Evolutionary conservation across 352 stramenopile species (phyloP).

Genomic region (Phytophthora pini): DNA sequence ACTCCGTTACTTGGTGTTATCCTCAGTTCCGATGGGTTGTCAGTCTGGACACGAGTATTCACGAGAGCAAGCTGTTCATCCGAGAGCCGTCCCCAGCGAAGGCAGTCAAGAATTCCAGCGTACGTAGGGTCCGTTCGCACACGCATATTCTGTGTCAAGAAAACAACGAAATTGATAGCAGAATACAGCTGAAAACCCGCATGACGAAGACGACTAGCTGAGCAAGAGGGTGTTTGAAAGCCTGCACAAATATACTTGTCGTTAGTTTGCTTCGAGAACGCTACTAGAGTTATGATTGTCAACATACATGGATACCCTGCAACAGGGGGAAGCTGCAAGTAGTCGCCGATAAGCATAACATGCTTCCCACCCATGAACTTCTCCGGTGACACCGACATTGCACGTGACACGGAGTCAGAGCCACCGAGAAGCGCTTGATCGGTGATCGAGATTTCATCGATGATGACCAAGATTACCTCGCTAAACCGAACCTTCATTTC

Average conservation of each 20-base stretch:
- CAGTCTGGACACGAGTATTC: slow-evolving; percentile 5
- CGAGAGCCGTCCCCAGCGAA: slow-evolving; percentile 1
- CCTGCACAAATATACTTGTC: slow-evolving; percentile 1
- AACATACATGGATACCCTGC: slow-evolving; percentile 21
- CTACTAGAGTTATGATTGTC: background rate
- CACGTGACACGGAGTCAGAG: background rate
- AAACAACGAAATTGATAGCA: slow-evolving; percentile 18
- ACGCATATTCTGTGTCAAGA: slow-evolving; percentile 15
- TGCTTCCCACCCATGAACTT: slow-evolving; percentile 39
- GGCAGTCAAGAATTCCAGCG: slow-evolving; percentile 2
- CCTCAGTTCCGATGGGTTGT: background rate
- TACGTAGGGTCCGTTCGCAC: slow-evolving; percentile 2
- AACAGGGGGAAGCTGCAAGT: slow-evolving; percentile 27
- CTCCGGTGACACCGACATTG: background rate
- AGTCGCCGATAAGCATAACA: slow-evolving; percentile 25
- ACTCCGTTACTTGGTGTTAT: background rate
- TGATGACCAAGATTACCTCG: no score
- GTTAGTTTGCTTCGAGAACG: background rate
- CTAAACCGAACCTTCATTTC: no score
- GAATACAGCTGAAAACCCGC: slow-evolving; percentile 10
- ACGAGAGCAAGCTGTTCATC: background rate
- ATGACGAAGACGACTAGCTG: no score
- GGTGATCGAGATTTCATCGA: no score
- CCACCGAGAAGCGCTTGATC: no score
- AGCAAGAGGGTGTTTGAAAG: background rate